A percentile compares a stretch with the other conserved stretches of the same genome.
These are phyloP conservation scores for Lactarius sanguifluus DNA, from an alignment of 768 basidiomycete species.

Conservation along the genomic window DNA sequence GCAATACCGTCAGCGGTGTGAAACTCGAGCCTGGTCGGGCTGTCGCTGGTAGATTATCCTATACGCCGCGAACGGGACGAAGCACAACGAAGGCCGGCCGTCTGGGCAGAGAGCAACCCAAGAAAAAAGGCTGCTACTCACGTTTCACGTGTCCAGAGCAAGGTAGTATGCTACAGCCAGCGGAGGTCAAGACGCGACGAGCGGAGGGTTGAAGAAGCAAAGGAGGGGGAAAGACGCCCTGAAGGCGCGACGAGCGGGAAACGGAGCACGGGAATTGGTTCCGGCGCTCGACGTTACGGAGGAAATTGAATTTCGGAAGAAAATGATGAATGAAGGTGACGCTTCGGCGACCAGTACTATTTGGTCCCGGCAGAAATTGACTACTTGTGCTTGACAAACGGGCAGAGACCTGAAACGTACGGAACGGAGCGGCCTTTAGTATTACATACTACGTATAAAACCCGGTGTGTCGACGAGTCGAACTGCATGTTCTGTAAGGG, in stretches of 20 bases:
- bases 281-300: slow-evolving; percentile 23
- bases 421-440: slow-evolving; percentile 26
- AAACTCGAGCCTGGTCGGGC: slow-evolving; percentile 8
- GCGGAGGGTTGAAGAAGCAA: slow-evolving; percentile 20
- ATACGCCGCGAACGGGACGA: background rate
- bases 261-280: slow-evolving; percentile 19
- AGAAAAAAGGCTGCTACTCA: slow-evolving; percentile 7
- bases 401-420: slow-evolving; percentile 22
- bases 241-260: slow-evolving; percentile 10
- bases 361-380: slow-evolving; percentile 27
- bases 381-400: slow-evolving; percentile 18
- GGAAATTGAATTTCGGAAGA: slow-evolving; percentile 27
- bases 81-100: background rate
- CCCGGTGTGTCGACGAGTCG: background rate
- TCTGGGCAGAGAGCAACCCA: background rate
- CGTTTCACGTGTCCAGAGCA: slow-evolving; percentile 11
- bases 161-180: slow-evolving; percentile 3
- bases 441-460: slow-evolving; percentile 21
- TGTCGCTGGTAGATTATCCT: background rate
- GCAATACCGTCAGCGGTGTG: slow-evolving; percentile 3
- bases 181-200: slow-evolving; percentile 14
- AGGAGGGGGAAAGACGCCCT: slow-evolving; percentile 12
- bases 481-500: slow-evolving; percentile 4
- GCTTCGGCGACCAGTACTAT: slow-evolving; percentile 30
- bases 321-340: slow-evolving; percentile 27